Base-by-base conservation (phyloP, 2,329 filamentous ascomycete genomes). In the Dryadomyces sulphureus region DNA sequence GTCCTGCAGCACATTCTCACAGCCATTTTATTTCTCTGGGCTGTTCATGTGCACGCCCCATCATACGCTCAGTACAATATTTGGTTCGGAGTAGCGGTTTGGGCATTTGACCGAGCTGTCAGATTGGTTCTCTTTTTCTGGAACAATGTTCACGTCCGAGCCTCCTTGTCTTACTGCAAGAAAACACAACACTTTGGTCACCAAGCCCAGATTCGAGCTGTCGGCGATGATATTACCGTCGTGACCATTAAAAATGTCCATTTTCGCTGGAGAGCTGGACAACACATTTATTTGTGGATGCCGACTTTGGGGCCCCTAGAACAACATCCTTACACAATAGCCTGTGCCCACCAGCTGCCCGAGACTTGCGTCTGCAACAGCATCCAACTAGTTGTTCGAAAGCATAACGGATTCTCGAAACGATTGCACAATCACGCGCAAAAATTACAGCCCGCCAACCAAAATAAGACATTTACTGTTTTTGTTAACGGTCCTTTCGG, bases 1-100 rank as follows among this genome's bases (percentile, higher is more conserved):
- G 72, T 85, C 16, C 53, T 77, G 4, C 81, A 86, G 59, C 81
- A 86, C 56, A 62, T 84, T 22, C 57, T 74, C 16, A 73, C 76
- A 3, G 77, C 77, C 47, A 66, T 72, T 25, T 56, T 79, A 21
- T 72, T 85, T 54, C 61, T 84, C 34, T 81, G 73, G 62, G 65
- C 81, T 36, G 59, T 84, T 9, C 76, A 79, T 54, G 62, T 70
- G 34, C 81, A 86, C 56, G 69, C 81, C 4, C 80, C 81, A 1
- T 55, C 56, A 7, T 70, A 73, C 41, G 72, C 79, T 7, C 66
- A 63, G 24, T 75, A 76, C 55, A 77, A 81, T 46, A 61, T 85
- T 34, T 84, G 79, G 79, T 74, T 82, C 52, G 69, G 77, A 12
- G 64, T 84, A 17, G 75, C 70, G 1, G 68, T 80, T 2, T 66